A percentile compares a stretch with the other conserved stretches of the same genome.
phyloP scores from a whole-genome alignment of 441 rosid species.

The Syzygium malaccense region DNA sequence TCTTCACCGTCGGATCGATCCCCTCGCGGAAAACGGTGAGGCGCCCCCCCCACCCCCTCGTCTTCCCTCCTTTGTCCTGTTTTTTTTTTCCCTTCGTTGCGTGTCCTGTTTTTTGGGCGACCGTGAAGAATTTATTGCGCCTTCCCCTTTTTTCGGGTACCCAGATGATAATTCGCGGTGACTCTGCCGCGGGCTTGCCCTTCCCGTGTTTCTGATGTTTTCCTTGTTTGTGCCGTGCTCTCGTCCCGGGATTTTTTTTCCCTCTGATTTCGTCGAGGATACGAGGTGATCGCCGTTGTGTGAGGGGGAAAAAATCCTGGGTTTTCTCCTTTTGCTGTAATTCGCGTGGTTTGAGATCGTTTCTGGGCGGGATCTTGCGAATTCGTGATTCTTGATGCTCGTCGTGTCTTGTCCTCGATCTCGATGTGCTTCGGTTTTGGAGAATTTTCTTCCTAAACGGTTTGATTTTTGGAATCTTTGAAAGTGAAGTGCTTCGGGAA shows the following conservation, averaged over 20 bases:
- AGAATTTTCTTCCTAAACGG: neutral
- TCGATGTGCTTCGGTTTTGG: neutral
- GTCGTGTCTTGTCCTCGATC: neutral
- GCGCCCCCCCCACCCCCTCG: neutral
- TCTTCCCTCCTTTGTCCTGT: neutral
- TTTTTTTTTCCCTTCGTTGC: neutral
- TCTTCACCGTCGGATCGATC: neutral
- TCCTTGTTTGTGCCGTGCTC: neutral
- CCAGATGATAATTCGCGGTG: neutral
- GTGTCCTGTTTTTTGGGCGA: neutral
- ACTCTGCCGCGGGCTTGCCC: neutral
- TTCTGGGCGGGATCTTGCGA: neutral
- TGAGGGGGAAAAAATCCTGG: neutral
- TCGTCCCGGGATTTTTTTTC: neutral
- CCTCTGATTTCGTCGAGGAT: neutral
- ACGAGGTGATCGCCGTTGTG: neutral
- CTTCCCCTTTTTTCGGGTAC: neutral
- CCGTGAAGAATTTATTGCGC: neutral
- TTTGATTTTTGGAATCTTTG: neutral
- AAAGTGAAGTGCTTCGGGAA: neutral
- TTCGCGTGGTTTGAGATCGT: neutral
- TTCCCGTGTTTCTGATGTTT: neutral
- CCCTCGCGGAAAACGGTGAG: neutral
- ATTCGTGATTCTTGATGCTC: neutral
- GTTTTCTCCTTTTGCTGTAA: neutral